Conservation (phyloP, 164 flowering plant genomes). For the Piper betle region DNA sequence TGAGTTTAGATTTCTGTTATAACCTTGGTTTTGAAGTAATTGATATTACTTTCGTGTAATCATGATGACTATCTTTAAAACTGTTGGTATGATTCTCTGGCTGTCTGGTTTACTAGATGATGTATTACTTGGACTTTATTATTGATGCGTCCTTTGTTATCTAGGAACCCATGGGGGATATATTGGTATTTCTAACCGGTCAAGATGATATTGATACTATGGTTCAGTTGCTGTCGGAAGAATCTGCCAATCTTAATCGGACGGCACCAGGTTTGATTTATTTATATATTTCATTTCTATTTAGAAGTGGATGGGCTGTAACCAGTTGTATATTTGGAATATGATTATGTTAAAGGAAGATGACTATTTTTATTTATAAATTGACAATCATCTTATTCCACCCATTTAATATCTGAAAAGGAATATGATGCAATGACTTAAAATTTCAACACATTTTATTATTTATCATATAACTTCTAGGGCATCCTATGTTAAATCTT, state of each 20-base stretch:
- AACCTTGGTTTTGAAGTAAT: background rate
- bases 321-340: too few species aligned
- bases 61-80: background rate
- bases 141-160: background rate
- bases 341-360: too few species aligned
- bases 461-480: too few species aligned
- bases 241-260: conserved; percentile 34
- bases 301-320: background rate
- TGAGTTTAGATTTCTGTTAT: conserved; percentile 7
- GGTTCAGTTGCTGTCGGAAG: conserved; percentile 58
- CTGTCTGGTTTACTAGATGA: background rate
- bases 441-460: too few species aligned
- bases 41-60: background rate
- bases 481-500: too few species aligned
- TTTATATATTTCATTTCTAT: background rate
- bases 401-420: too few species aligned
- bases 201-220: conserved; percentile 98
- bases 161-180: conserved; percentile 85
- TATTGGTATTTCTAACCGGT: conserved; percentile 89
- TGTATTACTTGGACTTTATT: too few species aligned
- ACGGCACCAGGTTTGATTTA: conserved; percentile 34
- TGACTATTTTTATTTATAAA: too few species aligned
- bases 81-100: background rate
- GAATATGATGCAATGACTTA: too few species aligned
- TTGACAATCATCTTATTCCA: too few species aligned